Evolutionary conservation across 176 grass and related monocot genomes (phyloP), one percentile per base, ranked within the genome.

Genomic region (Eleusine coracana): DNA sequence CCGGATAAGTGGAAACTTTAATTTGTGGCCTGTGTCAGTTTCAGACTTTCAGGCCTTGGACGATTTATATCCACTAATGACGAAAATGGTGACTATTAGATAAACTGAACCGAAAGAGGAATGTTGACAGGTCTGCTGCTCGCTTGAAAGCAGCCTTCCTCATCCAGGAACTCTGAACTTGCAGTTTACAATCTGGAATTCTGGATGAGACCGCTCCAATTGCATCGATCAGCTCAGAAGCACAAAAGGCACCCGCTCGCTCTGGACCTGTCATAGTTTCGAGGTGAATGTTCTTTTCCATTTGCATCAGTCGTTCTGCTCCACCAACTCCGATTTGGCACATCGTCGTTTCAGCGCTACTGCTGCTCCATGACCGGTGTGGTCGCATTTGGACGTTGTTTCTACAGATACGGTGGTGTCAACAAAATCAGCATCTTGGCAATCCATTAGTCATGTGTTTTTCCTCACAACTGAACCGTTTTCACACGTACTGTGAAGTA

Each of bases 1-100:
- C 36, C 36, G 54, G 71, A 76, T 56, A 76, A 40, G 16, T 69
- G 70, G 70, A 44, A 68, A 78, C 31, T 14, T 17, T 17, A 78
- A n/a, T 14, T 17, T 17, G 7, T 71, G 25, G 60, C 60, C 1
- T 63, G 25, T 29, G 60, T 63, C 60, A 29, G 60, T 29, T 63
- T 13, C 60, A 14, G 23, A 29, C 25, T 63, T 63, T 29, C 25
- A 29, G 56, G 66, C 20, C 13, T 80, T 52, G 48, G 27, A 49
- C 15, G 21, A 42, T 17, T 80, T 46, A 60, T 46, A 60, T 79
- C 76, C 80, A 66, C 46, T 2, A 27, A 66, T 2, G 37, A 66
- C 36, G 42, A 70, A 77, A 68, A 55, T 39, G 25, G 72, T 15
- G 42, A 42, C 21, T n/a, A n/a, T n/a, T 23, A 56, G 5, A 56